Evolutionary conservation across 2,329 filamentous ascomycete genomes (phyloP).

Genomic region (Colletotrichum gigasporum): DNA sequence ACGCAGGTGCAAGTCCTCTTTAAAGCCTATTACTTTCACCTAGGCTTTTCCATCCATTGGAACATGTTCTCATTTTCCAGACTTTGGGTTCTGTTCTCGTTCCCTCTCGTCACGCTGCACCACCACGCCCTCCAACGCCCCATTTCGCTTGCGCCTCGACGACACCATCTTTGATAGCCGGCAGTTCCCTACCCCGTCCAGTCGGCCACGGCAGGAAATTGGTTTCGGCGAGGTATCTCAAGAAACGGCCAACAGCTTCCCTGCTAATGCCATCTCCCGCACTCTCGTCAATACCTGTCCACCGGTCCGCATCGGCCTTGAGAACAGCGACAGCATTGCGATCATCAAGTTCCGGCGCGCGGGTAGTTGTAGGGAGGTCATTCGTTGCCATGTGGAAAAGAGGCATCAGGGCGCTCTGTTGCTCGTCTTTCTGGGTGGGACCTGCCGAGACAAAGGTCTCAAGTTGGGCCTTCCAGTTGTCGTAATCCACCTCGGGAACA

Average conservation of each 20-base stretch:
- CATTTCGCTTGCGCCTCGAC: slow-evolving; percentile 35
- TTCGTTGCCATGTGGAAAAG: slow-evolving; percentile 78
- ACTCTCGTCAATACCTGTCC: too few species aligned
- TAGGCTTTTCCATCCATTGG: too few species aligned
- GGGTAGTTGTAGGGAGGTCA: slow-evolving; percentile 74
- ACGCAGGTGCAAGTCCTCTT: too few species aligned
- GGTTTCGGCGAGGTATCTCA: slow-evolving; percentile 54
- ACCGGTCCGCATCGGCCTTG: slow-evolving; percentile 60
- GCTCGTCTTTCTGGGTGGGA: too few species aligned
- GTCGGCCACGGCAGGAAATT: slow-evolving; percentile 42
- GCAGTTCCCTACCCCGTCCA: slow-evolving; percentile 38
- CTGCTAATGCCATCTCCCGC: too few species aligned
- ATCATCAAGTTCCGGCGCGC: slow-evolving; percentile 80
- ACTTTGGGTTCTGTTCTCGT: background rate
- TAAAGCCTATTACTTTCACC: too few species aligned
- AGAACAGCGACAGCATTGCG: slow-evolving; percentile 67
- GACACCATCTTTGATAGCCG: slow-evolving; percentile 33
- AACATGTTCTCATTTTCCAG: too few species aligned
- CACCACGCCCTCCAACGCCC: slow-evolving; percentile 34
- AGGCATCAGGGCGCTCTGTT: slow-evolving; percentile 53
- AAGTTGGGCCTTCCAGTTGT: slow-evolving; percentile 68
- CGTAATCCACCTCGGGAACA: slow-evolving; percentile 73
- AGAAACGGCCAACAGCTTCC: slow-evolving; percentile 66
- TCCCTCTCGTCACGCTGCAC: background rate
- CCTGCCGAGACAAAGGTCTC: too few species aligned